Percentiles rank a stretch among this genome's conserved stretches.
Conservation (phyloP, 1,139 yeast genomes). For the Trichomonascaceae sp. region DNA sequence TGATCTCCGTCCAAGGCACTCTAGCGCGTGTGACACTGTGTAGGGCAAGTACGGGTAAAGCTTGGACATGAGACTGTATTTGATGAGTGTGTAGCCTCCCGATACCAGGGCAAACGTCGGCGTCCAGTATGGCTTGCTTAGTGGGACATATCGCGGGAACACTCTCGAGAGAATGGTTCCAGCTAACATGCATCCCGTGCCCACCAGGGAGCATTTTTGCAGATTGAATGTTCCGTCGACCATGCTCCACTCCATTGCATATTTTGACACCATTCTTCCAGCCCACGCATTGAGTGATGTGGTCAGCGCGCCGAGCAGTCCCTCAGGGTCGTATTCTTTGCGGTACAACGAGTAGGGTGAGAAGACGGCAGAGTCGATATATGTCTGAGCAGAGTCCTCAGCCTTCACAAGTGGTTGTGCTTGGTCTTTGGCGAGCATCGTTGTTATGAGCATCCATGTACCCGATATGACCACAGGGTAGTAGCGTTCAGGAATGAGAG, state of each 20-base stretch:
- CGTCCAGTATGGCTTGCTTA: conserved; percentile 28
- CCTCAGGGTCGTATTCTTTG: conserved; percentile 27
- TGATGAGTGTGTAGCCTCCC: conserved; percentile 22
- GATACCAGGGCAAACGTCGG: conserved; percentile 24
- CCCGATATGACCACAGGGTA: conserved; percentile 16
- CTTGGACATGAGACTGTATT: conserved; percentile 14
- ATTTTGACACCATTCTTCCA: too few species aligned
- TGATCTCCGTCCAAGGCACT: conserved; percentile 20
- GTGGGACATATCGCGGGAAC: conserved; percentile 21
- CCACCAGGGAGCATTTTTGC: neutral
- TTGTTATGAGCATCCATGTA: conserved; percentile 18
- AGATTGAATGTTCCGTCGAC: conserved; percentile 15
- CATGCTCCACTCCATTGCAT: conserved; percentile 21
- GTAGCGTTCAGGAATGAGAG: conserved; percentile 6
- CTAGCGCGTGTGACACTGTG: conserved; percentile 10
- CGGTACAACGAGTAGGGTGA: conserved; percentile 14
- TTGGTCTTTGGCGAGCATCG: conserved; percentile 16
- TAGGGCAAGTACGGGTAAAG: conserved; percentile 18
- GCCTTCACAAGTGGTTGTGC: conserved; percentile 19
- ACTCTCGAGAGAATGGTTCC: conserved; percentile 19
- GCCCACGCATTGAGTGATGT: conserved; percentile 26
- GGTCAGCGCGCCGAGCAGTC: conserved; percentile 24
- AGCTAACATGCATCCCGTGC: conserved; percentile 18
- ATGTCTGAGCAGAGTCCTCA: conserved; percentile 22
- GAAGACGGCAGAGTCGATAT: conserved; percentile 18